phyloP scores from a whole-genome alignment of 305 asterid genomes.

The Ilex paraguariensis region DNA sequence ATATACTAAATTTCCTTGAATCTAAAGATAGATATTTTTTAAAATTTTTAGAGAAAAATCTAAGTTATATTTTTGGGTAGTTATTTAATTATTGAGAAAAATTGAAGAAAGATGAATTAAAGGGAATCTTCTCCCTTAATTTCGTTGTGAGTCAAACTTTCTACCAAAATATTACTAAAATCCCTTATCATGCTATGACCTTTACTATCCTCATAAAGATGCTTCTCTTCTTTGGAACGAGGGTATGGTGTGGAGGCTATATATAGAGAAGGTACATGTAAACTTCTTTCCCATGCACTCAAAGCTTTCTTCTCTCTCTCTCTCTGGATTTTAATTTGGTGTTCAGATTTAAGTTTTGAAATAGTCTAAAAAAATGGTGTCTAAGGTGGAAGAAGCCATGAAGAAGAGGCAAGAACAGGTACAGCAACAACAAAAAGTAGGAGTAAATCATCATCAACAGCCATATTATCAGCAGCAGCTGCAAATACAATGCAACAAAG shows the following conservation, averaged over 20 bases:
- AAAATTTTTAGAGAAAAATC: no score
- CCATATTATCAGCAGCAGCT: slow-evolving; percentile 9
- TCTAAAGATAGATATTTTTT: no score
- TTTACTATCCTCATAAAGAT: no score
- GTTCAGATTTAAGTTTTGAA: not conserved
- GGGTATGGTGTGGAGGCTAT: slow-evolving; percentile 11
- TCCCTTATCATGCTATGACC: no score
- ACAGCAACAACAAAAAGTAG: slow-evolving; percentile 17
- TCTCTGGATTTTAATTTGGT: not conserved
- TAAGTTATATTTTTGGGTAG: no score
- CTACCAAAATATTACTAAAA: no score
- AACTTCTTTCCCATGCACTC: slow-evolving; percentile 15
- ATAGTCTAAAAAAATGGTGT: slow-evolving; percentile 33
- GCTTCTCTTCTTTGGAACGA: not conserved
- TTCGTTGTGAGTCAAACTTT: no score
- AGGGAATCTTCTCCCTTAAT: no score
- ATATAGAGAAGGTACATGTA: not conserved
- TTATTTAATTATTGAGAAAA: no score
- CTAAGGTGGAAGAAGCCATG: slow-evolving; percentile 43
- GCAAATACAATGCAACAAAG: slow-evolving; percentile 55
- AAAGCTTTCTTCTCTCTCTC: not conserved
- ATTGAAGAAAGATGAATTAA: no score
- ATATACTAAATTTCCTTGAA: no score
- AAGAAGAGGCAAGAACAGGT: slow-evolving; percentile 19
- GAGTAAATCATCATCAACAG: slow-evolving; percentile 14